Conservation (phyloP, 768 basidiomycete species). For the Mycena floridula region DNA sequence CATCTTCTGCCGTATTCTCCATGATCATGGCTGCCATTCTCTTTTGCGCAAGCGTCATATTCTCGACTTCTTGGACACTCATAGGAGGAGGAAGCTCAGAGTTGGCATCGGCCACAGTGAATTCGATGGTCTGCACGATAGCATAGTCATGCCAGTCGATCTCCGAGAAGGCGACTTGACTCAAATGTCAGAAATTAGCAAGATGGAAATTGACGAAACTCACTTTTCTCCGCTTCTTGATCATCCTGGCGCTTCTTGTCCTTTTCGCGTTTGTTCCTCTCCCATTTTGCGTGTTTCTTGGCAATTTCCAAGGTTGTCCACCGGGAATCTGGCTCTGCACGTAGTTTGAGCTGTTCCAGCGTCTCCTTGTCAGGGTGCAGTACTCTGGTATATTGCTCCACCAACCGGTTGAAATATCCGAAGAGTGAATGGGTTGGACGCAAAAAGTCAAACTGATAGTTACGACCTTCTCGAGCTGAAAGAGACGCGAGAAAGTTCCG, state of each 20-base stretch:
- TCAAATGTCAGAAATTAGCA: slow-evolving; percentile 3
- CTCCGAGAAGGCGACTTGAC: slow-evolving; percentile 82
- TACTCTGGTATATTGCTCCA: slow-evolving; percentile 92
- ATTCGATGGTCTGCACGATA: slow-evolving; percentile 96
- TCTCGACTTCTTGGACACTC: slow-evolving; percentile 91
- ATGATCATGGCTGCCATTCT: slow-evolving; percentile 98
- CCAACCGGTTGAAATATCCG: slow-evolving; percentile 93
- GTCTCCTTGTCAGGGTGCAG: slow-evolving; percentile 76
- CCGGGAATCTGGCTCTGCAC: slow-evolving; percentile 56
- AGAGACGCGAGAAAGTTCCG: slow-evolving; percentile 80
- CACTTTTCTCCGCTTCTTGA: slow-evolving; percentile 84
- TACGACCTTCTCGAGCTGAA: slow-evolving; percentile 84
- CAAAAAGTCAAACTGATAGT: slow-evolving; percentile 97
- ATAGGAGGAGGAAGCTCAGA: slow-evolving; percentile 95
- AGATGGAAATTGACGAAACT: slow-evolving; percentile 28
- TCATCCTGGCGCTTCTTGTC: slow-evolving; percentile 86
- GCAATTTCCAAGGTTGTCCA: slow-evolving; percentile 79
- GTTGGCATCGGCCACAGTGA: slow-evolving; percentile 86
- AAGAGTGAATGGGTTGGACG: slow-evolving; percentile 95
- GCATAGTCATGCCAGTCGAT: slow-evolving; percentile 99
- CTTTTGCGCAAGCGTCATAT: slow-evolving; percentile 95
- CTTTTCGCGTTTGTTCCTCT: slow-evolving; percentile 74
- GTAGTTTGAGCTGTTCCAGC: slow-evolving; percentile 63
- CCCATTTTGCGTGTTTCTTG: slow-evolving; percentile 81
- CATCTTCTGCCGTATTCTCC: slow-evolving; percentile 87